Conservation (phyloP, 805 yeast genomes). For the Saturnispora dispora region DNA sequence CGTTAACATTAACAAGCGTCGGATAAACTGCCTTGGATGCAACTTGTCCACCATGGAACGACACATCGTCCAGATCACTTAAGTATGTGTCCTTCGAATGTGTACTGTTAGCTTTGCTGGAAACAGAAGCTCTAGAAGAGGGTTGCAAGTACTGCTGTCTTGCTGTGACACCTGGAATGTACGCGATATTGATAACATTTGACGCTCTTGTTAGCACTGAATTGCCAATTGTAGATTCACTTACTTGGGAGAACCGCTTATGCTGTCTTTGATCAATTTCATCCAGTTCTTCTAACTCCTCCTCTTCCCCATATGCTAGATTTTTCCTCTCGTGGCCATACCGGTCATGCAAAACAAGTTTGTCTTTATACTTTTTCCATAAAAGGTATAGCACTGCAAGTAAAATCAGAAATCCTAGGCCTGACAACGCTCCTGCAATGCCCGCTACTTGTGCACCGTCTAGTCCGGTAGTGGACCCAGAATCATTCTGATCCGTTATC, state of each 20-base stretch:
- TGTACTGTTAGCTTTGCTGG: slow-evolving; percentile 21
- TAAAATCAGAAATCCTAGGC: slow-evolving; percentile 38
- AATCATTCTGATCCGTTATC: slow-evolving; percentile 12
- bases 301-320: background rate
- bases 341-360: slow-evolving; percentile 21
- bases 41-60: slow-evolving; percentile 26
- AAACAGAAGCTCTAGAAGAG: slow-evolving; percentile 23
- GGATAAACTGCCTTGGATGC: slow-evolving; percentile 24
- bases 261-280: slow-evolving; percentile 15
- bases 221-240: slow-evolving; percentile 37
- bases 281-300: background rate
- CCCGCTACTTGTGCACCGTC: slow-evolving; percentile 39
- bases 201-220: slow-evolving; percentile 72
- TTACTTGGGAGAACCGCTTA: slow-evolving; percentile 23
- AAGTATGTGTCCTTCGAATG: slow-evolving; percentile 27
- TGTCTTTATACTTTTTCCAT: slow-evolving; percentile 34
- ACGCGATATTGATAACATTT: slow-evolving; percentile 83
- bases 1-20: slow-evolving; percentile 20
- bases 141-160: slow-evolving; percentile 19
- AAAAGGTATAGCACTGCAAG: slow-evolving; percentile 33
- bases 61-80: slow-evolving; percentile 27
- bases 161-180: slow-evolving; percentile 86
- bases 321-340: slow-evolving; percentile 19
- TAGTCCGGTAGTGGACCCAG: slow-evolving; percentile 13
- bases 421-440: slow-evolving; percentile 66